Evolutionary conservation across 2,329 filamentous ascomycete species (phyloP).

Genomic region (Xylariaceae sp.): DNA sequence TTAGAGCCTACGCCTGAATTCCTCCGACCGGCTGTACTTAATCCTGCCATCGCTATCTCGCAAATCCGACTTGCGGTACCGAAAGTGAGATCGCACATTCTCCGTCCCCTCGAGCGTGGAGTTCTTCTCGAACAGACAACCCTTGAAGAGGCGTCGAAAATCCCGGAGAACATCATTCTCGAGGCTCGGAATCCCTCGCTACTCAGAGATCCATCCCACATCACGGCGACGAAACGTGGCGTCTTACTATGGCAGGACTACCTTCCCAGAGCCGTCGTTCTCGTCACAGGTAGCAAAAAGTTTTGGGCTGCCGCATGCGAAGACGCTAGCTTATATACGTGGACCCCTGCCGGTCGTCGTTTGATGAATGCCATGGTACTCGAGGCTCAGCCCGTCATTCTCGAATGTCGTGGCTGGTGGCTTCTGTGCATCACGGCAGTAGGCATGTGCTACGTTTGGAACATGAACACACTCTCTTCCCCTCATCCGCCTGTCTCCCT

Average conservation of each 20-base stretch:
- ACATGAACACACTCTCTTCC: slow-evolving; percentile 73
- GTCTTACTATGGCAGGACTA: slow-evolving; percentile 90
- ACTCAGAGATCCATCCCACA: slow-evolving; percentile 74
- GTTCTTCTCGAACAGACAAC: slow-evolving; percentile 48
- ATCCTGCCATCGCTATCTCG: slow-evolving; percentile 72
- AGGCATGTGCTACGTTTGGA: slow-evolving; percentile 90
- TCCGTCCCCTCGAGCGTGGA: slow-evolving; percentile 71
- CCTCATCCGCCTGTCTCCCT: slow-evolving; percentile 88
- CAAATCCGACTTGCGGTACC: slow-evolving; percentile 85
- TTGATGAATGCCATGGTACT: slow-evolving; percentile 79
- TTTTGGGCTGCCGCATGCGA: slow-evolving; percentile 94
- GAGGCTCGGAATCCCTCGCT: slow-evolving; percentile 81
- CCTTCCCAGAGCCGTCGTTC: slow-evolving; percentile 76
- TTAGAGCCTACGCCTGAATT: slow-evolving; percentile 71
- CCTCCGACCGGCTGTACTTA: slow-evolving; percentile 80
- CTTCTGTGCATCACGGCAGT: slow-evolving; percentile 83
- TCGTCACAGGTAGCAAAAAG: slow-evolving; percentile 82
- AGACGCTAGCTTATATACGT: slow-evolving; percentile 82
- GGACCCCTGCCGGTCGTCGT: slow-evolving; percentile 86
- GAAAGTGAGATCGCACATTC: slow-evolving; percentile 74
- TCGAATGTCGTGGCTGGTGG: slow-evolving; percentile 87
- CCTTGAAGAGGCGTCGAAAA: slow-evolving; percentile 56
- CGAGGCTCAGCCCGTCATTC: slow-evolving; percentile 88
- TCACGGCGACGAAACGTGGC: slow-evolving; percentile 76
- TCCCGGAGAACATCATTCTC: slow-evolving; percentile 67